Base-by-base conservation (phyloP, 2,329 filamentous ascomycete genomes). In the Pseudogymnoascus sp. region DNA sequence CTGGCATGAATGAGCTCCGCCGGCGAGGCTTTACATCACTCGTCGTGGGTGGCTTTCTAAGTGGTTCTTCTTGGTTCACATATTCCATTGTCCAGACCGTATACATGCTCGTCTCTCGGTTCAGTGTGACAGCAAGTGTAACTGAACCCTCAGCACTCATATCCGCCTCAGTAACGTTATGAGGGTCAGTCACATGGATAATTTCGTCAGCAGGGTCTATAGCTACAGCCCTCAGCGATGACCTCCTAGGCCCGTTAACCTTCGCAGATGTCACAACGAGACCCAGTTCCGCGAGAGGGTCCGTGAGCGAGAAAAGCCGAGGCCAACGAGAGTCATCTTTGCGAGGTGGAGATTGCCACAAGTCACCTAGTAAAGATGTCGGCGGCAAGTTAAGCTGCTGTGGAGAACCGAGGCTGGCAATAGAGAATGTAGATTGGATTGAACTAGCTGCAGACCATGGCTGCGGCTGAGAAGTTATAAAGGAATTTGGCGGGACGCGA, bases 31-130 rank as follows among this genome's bases (percentile, higher is more conserved):
- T 71, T 16, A 41, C 58, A 16, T 67, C 65, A 12, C 60, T 82
- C 69, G 65, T 80, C 72, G 67, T 82, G 79, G 16, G 78, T 38
- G 58, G 35, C 25, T 60, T 60, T 41, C 11, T 60, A 77, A 63
- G 85, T 82, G 22, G 22, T 16, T 60, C 58, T 66, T 88, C 85
- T 64, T 88, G 86, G 30, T 88, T 82, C 61, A 92, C 79, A 72
- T 96, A 96, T 49, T 85, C 83, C 60, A 92, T 82, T 63, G 86
- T 87, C 93, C 93, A 97, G 52, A 97, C 80, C 2, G 87, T 94
- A 72, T 95, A 92, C 69, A 86, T 82, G 67, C 85, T 88, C 2
- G 85, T 85, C 67, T 91, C 87, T 62, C 85, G 79, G 71, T 97
- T 96, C 65, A 88, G 80, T 0, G 93, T 97, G 60, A 97, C 83